A percentile compares a stretch with the other conserved stretches of the same genome.
phyloP scores from a whole-genome alignment of 139 green algal species.

The Eudorina sp. region DNA sequence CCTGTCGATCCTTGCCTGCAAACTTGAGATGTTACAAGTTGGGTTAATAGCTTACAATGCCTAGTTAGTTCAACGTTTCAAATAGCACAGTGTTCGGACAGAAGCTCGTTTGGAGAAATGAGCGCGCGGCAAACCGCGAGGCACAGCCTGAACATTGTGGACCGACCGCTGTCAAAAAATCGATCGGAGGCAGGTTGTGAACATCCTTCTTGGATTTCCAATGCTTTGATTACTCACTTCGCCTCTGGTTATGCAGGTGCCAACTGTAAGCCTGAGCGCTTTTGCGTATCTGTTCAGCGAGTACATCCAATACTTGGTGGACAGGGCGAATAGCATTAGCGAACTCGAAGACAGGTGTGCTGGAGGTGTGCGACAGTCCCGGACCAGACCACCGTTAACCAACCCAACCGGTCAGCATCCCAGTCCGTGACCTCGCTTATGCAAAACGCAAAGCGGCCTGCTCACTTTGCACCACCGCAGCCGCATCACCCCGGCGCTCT shows the following conservation, averaged over 20 bases:
- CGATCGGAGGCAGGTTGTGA: slow-evolving; percentile 72
- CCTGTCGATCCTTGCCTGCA: too few relatives aligned
- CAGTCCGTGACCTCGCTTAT: background rate
- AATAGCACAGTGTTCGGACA: too few relatives aligned
- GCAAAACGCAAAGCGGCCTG: too few relatives aligned
- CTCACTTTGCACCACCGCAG: background rate
- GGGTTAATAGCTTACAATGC: too few relatives aligned
- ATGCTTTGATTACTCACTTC: background rate
- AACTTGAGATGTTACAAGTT: too few relatives aligned
- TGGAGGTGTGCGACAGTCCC: too few relatives aligned
- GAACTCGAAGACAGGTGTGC: slow-evolving; percentile 93
- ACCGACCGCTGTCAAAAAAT: slow-evolving; percentile 75
- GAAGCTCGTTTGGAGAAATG: slow-evolving; percentile 3
- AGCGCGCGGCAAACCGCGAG: slow-evolving; percentile 9
- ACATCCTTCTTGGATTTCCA: background rate
- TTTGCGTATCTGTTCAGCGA: slow-evolving; percentile 97
- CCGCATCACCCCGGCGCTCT: background rate
- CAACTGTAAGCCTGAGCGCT: slow-evolving; percentile 87
- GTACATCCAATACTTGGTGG: slow-evolving; percentile 95
- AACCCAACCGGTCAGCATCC: background rate
- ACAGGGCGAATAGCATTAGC: slow-evolving; percentile 84
- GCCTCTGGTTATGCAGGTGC: slow-evolving; percentile 52
- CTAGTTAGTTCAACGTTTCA: too few relatives aligned
- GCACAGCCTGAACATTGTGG: slow-evolving; percentile 76
- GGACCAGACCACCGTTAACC: too few relatives aligned